phyloP scores from a whole-genome alignment of 1,139 yeast species.

The Suhomyces coccinellae region DNA sequence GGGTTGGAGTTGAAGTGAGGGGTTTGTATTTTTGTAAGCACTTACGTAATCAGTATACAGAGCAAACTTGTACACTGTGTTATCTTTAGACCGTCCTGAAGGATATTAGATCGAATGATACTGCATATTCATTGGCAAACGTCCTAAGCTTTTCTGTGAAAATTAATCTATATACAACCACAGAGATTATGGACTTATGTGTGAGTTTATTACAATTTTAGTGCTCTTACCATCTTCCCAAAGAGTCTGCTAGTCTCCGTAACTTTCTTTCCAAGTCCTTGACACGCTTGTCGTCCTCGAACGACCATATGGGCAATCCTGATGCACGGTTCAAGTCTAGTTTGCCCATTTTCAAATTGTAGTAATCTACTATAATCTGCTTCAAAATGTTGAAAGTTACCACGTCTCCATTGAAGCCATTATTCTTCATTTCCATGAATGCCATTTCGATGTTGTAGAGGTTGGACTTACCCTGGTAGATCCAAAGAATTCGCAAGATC shows the following conservation, averaged over 20 bases:
- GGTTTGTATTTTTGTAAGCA: no score
- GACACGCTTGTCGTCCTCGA: slow-evolving; percentile 39
- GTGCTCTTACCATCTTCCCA: slow-evolving; percentile 1
- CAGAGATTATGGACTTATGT: neutral
- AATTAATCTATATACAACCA: neutral
- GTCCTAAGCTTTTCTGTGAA: neutral
- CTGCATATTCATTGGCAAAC: no score
- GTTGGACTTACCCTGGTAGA: slow-evolving; percentile 39
- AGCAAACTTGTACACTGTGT: no score
- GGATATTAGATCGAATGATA: no score
- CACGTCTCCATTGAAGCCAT: slow-evolving; percentile 43
- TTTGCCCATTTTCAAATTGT: slow-evolving; percentile 35
- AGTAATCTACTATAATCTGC: slow-evolving; percentile 39
- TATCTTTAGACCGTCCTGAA: no score
- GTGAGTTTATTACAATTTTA: neutral
- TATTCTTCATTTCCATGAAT: slow-evolving; percentile 41
- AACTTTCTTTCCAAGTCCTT: slow-evolving; percentile 27
- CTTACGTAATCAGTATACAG: no score
- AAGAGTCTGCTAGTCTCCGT: slow-evolving; percentile 11
- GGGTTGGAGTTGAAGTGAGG: no score
- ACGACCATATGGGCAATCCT: slow-evolving; percentile 34
- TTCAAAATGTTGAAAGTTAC: slow-evolving; percentile 39
- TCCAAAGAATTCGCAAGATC: slow-evolving; percentile 39
- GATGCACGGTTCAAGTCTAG: slow-evolving; percentile 16
- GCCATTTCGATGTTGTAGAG: slow-evolving; percentile 38